These are phyloP conservation scores for Cyathus olla DNA, from an alignment of 1,284 basidiomycete genomes.

Conservation along the genomic window DNA sequence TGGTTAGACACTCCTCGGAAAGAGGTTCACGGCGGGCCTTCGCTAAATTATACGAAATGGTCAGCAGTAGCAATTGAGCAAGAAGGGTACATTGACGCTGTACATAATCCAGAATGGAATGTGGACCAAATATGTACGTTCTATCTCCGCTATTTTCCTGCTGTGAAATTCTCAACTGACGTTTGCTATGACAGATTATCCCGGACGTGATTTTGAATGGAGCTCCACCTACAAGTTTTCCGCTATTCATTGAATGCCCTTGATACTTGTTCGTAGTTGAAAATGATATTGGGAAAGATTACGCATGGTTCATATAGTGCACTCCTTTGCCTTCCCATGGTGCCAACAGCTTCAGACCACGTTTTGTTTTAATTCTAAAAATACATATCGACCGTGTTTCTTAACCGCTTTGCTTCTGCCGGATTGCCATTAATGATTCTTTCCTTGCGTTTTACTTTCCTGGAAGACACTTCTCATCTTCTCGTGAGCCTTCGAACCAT, in stretches of 20 bases:
- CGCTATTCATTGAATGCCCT: conserved; percentile 10
- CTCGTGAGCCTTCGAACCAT: too few species aligned
- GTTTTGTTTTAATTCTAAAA: not conserved
- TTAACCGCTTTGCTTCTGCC: too few species aligned
- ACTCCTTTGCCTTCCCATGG: conserved; percentile 2
- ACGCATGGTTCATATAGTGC: too few species aligned
- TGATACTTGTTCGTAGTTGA: not conserved
- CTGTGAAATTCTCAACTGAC: not conserved
- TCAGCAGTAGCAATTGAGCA: conserved; percentile 68
- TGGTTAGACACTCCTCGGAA: conserved; percentile 61
- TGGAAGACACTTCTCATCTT: too few species aligned
- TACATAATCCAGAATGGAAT: conserved; percentile 65
- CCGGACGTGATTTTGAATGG: conserved; percentile 53
- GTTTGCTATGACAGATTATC: conserved; percentile 40
- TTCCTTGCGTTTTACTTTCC: too few species aligned
- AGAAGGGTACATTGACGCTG: conserved; percentile 65
- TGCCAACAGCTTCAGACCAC: not conserved
- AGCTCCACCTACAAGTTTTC: conserved; percentile 58
- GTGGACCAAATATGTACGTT: conserved; percentile 63
- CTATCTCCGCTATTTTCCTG: conserved; percentile 1
- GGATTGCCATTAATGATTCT: too few species aligned
- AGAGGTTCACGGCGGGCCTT: conserved; percentile 59
- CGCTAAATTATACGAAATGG: conserved; percentile 53
- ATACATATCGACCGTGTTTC: too few species aligned
- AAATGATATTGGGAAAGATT: too few species aligned